phyloP scores from a whole-genome alignment of 225 moss, liverwort and hornwort genomes.

The Antitrichia curtipendula region DNA sequence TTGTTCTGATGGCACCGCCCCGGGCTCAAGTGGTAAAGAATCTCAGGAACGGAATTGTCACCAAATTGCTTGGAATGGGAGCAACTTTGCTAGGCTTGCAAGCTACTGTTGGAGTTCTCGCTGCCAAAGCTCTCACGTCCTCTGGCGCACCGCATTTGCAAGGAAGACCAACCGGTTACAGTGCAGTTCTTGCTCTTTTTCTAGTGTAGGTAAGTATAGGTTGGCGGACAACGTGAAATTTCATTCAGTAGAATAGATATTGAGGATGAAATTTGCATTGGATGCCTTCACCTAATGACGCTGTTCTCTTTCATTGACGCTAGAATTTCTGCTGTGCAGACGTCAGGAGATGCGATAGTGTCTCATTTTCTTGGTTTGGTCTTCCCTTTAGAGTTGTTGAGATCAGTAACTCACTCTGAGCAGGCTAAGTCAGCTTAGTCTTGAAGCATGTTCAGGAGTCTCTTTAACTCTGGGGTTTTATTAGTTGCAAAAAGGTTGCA shows the following conservation, averaged over 20 bases:
- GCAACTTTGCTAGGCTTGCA: conserved; percentile 82
- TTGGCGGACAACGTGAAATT: not conserved
- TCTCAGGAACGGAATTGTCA: conserved; percentile 81
- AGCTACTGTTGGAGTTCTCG: conserved; percentile 86
- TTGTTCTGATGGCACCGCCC: conserved; percentile 59
- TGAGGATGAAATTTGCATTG: not conserved
- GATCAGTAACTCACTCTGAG: conserved; percentile 62
- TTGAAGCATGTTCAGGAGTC: conserved; percentile 11
- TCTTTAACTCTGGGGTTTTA: conserved; percentile 39
- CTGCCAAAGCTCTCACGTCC: conserved; percentile 93
- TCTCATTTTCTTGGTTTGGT: conserved; percentile 72
- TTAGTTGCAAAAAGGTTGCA: conserved; percentile 34
- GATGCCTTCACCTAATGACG: not conserved
- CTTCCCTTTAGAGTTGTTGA: conserved; percentile 63
- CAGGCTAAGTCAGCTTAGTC: conserved; percentile 41
- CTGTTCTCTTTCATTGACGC: not conserved
- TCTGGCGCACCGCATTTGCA: conserved; percentile 69
- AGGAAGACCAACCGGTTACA: conserved; percentile 60
- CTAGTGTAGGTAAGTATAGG: conserved; percentile 82
- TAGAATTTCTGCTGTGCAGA: conserved; percentile 25
- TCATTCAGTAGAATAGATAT: not conserved
- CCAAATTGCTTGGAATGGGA: conserved; percentile 89
- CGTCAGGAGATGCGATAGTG: conserved; percentile 73
- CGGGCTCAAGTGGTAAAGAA: conserved; percentile 92
- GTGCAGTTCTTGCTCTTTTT: conserved; percentile 91